These are phyloP conservation scores for Phtheirospermum japonicum DNA, from an alignment of 257 asterid genomes.

Conservation along the genomic window DNA sequence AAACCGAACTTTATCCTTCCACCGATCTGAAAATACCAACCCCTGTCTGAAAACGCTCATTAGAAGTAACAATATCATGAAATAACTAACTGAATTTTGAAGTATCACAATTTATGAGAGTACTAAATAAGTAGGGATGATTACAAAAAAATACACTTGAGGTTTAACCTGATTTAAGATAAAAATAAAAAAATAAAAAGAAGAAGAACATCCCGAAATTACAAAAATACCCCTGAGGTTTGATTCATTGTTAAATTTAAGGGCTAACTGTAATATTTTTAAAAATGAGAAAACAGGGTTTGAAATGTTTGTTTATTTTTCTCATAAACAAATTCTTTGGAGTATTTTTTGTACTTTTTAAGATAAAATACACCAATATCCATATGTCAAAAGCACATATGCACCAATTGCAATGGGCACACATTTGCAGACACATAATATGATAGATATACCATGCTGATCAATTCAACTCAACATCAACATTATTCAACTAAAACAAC, in stretches of 20 bases:
- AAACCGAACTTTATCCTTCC: conserved; percentile 85
- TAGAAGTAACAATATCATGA: conserved; percentile 32
- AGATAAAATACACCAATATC: neutral
- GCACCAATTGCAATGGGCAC: neutral
- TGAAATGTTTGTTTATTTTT: too few species aligned
- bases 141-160: too few species aligned
- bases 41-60: conserved; percentile 79
- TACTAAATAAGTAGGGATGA: too few species aligned
- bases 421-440: neutral
- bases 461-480: neutral
- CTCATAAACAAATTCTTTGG: too few species aligned
- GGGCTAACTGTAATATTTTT: too few species aligned
- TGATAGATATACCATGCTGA: neutral
- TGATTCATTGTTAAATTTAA: too few species aligned
- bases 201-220: too few species aligned
- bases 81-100: conserved; percentile 4
- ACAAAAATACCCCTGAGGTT: too few species aligned
- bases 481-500: neutral
- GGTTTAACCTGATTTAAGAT: neutral
- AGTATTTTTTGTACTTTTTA: too few species aligned
- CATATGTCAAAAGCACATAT: neutral
- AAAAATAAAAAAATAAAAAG: too few species aligned
- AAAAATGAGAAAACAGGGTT: too few species aligned
- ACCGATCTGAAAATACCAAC: conserved; percentile 85
- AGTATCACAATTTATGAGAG: too few species aligned